Percentiles rank a stretch among this genome's conserved stretches.
Conservation (phyloP, 2,329 filamentous ascomycete species). For the Alternaria sp. region DNA sequence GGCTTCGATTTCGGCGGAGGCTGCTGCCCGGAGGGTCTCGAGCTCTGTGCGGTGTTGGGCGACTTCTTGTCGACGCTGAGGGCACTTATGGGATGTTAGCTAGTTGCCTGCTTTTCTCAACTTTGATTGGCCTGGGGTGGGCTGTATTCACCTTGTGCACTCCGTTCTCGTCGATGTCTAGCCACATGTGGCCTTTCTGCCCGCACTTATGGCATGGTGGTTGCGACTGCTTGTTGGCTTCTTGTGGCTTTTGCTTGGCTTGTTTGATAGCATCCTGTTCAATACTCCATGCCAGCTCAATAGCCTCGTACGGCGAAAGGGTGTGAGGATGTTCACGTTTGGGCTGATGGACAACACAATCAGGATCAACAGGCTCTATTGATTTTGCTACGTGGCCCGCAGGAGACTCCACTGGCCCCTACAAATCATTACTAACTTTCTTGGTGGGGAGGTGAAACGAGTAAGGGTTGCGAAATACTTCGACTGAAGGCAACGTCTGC, state of each 20-base stretch:
- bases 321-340: slow-evolving; percentile 1
- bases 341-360: background rate
- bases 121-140: background rate
- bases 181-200: background rate
- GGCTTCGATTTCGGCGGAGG: slow-evolving; percentile 2
- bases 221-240: background rate
- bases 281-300: background rate
- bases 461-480: slow-evolving; percentile 18
- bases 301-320: background rate
- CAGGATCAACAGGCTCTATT: background rate
- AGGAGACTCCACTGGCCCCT: background rate
- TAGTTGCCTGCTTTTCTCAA: background rate
- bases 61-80: background rate
- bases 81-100: slow-evolving; percentile 10
- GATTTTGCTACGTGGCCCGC: background rate
- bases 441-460: background rate
- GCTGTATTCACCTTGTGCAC: background rate
- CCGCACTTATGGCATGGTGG: background rate
- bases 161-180: background rate
- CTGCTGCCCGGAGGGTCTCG: background rate
- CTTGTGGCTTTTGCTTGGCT: background rate
- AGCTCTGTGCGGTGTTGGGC: background rate
- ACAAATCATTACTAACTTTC: slow-evolving; percentile 9
- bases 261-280: no score
- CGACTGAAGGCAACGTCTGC: slow-evolving; percentile 18